Evolutionary conservation across 768 basidiomycete genomes (phyloP), one percentile per base, ranked within the genome.

Genomic region (Clitopilus passeckerianus): DNA sequence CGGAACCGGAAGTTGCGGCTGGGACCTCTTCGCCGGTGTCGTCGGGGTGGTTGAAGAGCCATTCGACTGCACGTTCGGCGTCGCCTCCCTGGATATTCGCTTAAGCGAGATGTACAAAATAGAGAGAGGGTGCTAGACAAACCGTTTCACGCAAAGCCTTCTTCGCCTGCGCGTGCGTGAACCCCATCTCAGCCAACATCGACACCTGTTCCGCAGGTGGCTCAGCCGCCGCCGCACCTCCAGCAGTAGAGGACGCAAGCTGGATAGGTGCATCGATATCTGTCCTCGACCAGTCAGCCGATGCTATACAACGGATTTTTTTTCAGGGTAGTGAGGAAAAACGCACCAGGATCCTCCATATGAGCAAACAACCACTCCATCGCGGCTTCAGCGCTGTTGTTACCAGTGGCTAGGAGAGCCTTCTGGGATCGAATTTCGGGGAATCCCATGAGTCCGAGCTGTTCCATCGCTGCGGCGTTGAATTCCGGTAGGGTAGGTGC

Each of bases 331-430:
- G 35, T 16, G 53, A 34, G 33, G 52, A 57, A 18, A 43, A 23
- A 63, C 77, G 7, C 50, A 92, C 94, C 92, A 12, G 93, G 79
- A 71, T 98, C 96, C 0, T 98, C 95, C 91, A 95, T 92, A 70
- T 98, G 96, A 46, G 72, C 79, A 67, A 98, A 96, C 43, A 99
- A 72, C 96, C 96, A 99, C 60, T 93, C 87, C 94, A 96, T 96
- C 0, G 97, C 97, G 0, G 77, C 81, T 61, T 95, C 91, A 0
- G 89, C 75, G 59, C 86, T 85, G 15, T 71, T 75, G 64, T 88
- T 87, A 0, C 93, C 93, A 0, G 95, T 98, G 0, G 93, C 94
- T 9, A 96, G 77, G 5, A 98, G 71, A 0, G 95, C 97, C 64
- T 93, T 95, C 66, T 96, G 89, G 70, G 91, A 95, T 22, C 95